These are phyloP conservation scores for Pseudisothecium myosuroides DNA, from an alignment of 225 moss, liverwort and hornwort species.

Conservation along the genomic window DNA sequence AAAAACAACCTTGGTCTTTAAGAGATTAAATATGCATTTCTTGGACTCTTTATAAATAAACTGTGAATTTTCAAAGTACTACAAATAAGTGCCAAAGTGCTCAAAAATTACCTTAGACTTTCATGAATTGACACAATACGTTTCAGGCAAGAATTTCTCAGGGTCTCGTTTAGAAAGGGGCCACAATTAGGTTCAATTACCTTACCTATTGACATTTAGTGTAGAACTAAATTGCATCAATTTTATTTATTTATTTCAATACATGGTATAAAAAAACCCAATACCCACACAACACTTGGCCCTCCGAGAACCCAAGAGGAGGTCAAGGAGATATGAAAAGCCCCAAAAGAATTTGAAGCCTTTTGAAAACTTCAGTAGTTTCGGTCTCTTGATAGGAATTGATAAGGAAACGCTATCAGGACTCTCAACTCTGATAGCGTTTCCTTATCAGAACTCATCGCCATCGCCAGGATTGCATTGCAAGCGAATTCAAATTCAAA, in stretches of 20 bases:
- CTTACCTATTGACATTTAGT: not conserved
- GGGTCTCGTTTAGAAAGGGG: rapidly evolving
- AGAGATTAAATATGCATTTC: not conserved
- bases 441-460: not conserved
- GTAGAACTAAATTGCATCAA: not conserved
- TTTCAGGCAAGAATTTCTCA: not conserved
- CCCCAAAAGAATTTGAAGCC: not conserved
- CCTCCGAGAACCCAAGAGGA: not conserved
- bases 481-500: not conserved
- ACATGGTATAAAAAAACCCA: not conserved
- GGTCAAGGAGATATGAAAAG: constrained; percentile 8
- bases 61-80: not conserved
- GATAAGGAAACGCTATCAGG: not conserved
- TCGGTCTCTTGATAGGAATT: not conserved
- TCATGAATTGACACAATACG: not conserved
- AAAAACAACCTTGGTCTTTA: too few relatives aligned
- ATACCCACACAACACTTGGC: not conserved
- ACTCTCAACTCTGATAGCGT: not conserved
- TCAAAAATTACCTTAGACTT: not conserved
- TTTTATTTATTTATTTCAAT: not conserved
- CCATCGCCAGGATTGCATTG: not conserved
- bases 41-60: not conserved
- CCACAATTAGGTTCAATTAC: not conserved
- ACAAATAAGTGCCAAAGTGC: not conserved
- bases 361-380: not conserved